Percentiles rank a stretch among this genome's conserved stretches.
phyloP scores from a whole-genome alignment of 768 basidiomycete genomes.

The Crassisporium funariophilum region DNA sequence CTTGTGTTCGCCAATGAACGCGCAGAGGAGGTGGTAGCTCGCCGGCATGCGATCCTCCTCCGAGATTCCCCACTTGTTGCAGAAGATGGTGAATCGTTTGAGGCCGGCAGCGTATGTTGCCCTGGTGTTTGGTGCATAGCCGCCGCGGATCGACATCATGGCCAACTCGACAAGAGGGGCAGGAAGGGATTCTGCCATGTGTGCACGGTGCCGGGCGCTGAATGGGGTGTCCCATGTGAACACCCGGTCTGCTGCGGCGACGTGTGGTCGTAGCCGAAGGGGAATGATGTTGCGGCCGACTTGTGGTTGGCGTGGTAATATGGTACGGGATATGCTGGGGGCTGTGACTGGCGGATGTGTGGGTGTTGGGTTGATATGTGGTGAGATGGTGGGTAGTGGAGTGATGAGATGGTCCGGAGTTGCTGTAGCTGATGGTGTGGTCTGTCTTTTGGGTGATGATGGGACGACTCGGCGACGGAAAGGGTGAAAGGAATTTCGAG shows the following conservation, averaged over 20 bases:
- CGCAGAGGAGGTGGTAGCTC: conserved; percentile 22
- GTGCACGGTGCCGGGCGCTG: neutral
- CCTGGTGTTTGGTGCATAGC: conserved; percentile 18
- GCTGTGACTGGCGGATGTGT: too few species aligned
- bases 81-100: conserved; percentile 36
- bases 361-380: too few species aligned
- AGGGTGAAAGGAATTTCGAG: too few species aligned
- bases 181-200: conserved; percentile 12
- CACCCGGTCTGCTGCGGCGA: conserved; percentile 15
- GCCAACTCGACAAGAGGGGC: conserved; percentile 2
- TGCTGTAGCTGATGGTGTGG: too few species aligned
- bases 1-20: conserved; percentile 19
- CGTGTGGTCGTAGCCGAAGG: conserved; percentile 14
- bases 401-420: too few species aligned
- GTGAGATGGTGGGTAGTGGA: too few species aligned
- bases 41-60: conserved; percentile 32
- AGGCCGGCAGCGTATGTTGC: conserved; percentile 33
- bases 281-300: neutral
- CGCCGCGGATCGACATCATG: conserved; percentile 2
- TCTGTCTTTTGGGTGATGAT: too few species aligned
- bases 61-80: conserved; percentile 26
- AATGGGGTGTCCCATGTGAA: conserved; percentile 20
- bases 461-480: too few species aligned
- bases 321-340: too few species aligned
- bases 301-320: neutral